These are phyloP conservation scores for Rubia peregrina DNA, from an alignment of 305 asterid species.

Conservation along the genomic window DNA sequence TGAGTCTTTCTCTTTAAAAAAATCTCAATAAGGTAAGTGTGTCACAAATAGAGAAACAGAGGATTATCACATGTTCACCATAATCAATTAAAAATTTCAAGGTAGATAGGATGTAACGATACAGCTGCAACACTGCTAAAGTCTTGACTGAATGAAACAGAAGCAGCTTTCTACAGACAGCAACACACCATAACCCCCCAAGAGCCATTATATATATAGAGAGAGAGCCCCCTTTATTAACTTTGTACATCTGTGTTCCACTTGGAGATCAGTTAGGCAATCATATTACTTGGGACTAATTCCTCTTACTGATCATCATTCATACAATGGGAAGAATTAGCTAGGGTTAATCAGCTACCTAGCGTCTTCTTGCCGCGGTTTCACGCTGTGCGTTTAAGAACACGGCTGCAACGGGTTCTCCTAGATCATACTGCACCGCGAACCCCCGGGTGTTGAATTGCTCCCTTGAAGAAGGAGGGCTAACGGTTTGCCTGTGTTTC, in stretches of 20 bases:
- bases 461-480: constrained; percentile 45
- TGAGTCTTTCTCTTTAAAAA: too few species aligned
- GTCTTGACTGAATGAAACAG: neutral
- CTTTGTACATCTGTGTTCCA: too few species aligned
- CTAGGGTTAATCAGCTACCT: neutral
- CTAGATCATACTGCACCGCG: constrained; percentile 54
- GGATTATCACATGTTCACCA: too few species aligned
- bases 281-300: neutral
- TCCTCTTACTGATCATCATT: neutral
- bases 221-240: neutral
- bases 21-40: too few species aligned
- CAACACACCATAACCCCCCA: neutral
- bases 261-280: neutral
- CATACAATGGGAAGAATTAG: too few species aligned
- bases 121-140: neutral
- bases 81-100: neutral
- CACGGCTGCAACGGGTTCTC: constrained; percentile 70
- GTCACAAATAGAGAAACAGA: too few species aligned
- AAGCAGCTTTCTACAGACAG: neutral
- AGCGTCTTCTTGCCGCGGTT: constrained; percentile 79
- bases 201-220: neutral
- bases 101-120: neutral
- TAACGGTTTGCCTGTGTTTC: constrained; percentile 44
- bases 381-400: constrained; percentile 83
- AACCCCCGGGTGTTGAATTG: constrained; percentile 48